Percentiles rank a stretch among this genome's conserved stretches.
phyloP scores from a whole-genome alignment of 108 stramenopile genomes.

The Nannochloropsis granulata region DNA sequence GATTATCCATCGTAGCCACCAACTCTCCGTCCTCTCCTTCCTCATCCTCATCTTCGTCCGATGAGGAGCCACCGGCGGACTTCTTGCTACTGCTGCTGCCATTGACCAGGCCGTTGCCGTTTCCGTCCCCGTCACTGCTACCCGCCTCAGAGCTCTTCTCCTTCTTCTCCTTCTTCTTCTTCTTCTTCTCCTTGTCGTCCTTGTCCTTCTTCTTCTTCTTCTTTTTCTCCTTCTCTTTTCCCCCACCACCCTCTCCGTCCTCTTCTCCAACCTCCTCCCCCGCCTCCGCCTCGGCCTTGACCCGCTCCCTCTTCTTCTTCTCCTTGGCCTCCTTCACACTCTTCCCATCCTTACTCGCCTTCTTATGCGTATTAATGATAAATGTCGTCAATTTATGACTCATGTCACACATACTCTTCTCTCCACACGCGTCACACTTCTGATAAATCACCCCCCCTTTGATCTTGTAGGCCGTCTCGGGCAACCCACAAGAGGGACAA shows the following conservation, averaged over 20 bases:
- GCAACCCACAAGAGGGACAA: conserved; percentile 86
- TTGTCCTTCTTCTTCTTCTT: conserved; percentile 39
- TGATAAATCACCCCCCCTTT: conserved; percentile 76
- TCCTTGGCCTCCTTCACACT: conserved; percentile 31
- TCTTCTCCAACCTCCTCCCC: conserved; percentile 38
- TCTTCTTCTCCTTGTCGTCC: conserved; percentile 12
- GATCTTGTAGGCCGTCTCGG: conserved; percentile 90
- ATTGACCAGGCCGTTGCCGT: neutral
- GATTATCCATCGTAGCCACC: conserved; percentile 17
- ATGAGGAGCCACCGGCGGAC: neutral
- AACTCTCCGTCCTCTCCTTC: conserved; percentile 16
- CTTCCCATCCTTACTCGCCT: conserved; percentile 29
- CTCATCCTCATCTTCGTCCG: neutral
- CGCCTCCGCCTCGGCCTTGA: neutral
- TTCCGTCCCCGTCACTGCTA: conserved; percentile 12
- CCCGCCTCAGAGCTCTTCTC: neutral
- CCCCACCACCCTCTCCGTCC: conserved; percentile 15
- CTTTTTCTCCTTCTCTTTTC: conserved; percentile 38
- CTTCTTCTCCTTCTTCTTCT: conserved; percentile 2
- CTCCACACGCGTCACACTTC: conserved; percentile 92
- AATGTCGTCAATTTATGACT: conserved; percentile 66
- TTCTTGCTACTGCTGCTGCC: neutral
- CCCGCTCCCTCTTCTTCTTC: conserved; percentile 29
- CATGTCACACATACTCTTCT: conserved; percentile 93
- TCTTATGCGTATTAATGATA: conserved; percentile 44